Percentiles rank a stretch among this genome's conserved stretches.
Conservation (phyloP, 2,329 filamentous ascomycete genomes). For the Cladosporium phlei region DNA sequence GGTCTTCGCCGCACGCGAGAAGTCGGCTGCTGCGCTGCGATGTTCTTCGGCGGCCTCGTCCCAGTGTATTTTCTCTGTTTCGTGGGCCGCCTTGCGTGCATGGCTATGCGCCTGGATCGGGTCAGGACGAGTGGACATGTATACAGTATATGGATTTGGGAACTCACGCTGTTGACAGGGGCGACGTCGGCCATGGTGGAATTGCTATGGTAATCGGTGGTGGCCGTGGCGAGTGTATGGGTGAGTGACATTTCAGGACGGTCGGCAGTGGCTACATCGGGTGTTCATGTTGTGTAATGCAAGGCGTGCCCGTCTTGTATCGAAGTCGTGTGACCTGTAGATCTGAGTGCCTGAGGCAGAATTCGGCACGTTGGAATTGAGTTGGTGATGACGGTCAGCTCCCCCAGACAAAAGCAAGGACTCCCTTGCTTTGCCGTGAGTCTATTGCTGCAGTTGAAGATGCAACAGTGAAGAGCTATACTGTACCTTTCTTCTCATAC, state of each 20-base stretch:
- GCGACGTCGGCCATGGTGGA: conserved; percentile 24
- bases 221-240: background rate
- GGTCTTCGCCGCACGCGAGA: conserved; percentile 71
- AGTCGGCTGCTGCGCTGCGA: conserved; percentile 80
- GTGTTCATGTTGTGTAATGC: background rate
- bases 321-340: background rate
- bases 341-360: no score
- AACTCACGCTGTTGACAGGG: conserved; percentile 21
- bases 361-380: background rate
- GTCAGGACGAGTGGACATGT: conserved; percentile 6
- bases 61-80: conserved; percentile 64
- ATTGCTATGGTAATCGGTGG: background rate
- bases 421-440: no score
- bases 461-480: no score
- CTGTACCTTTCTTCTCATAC: no score
- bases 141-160: no score
- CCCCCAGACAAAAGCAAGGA: no score
- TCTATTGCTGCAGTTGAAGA: no score
- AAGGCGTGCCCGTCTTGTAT: background rate
- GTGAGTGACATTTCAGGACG: background rate
- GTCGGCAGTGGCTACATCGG: background rate
- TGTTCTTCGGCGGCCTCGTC: conserved; percentile 83
- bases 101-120: conserved; percentile 72
- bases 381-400: background rate
- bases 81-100: conserved; percentile 74